phyloP scores from a whole-genome alignment of 169 alveolate species.

The Eimeria acervulina region DNA sequence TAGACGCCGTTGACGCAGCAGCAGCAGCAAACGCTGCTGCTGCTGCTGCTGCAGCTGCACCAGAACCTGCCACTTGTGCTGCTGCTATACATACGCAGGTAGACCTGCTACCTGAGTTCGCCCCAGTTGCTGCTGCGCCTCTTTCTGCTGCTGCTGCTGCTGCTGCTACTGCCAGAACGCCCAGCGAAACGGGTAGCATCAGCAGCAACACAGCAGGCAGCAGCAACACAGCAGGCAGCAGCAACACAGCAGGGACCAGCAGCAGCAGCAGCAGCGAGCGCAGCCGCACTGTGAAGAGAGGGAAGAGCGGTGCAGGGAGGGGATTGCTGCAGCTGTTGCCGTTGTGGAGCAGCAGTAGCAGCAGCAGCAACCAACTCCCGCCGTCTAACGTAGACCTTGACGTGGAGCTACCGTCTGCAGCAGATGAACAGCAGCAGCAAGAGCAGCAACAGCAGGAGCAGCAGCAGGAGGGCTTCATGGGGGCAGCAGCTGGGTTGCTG shows the following conservation, averaged over 20 bases:
- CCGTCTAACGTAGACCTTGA: slow-evolving; percentile 38
- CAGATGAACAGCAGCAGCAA: slow-evolving; percentile 31
- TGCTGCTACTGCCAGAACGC: background rate
- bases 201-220: slow-evolving; percentile 64
- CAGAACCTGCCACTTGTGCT: background rate
- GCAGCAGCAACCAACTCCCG: slow-evolving; percentile 53
- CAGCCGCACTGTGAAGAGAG: background rate
- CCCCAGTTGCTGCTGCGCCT: background rate
- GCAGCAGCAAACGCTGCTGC: background rate
- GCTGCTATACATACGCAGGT: background rate
- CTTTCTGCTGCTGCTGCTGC: slow-evolving; percentile 20
- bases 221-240: too few species aligned
- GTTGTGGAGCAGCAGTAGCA: slow-evolving; percentile 20
- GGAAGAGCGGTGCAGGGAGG: background rate
- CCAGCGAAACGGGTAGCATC: slow-evolving; percentile 20
- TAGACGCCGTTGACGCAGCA: background rate
- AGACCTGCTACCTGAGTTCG: background rate
- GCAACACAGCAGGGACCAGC: background rate
- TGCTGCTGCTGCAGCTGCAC: slow-evolving; percentile 33
- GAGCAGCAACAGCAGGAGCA: background rate
- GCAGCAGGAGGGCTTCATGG: slow-evolving; percentile 7
- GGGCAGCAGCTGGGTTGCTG: slow-evolving; percentile 44
- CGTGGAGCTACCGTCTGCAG: slow-evolving; percentile 34
- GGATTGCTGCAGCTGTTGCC: slow-evolving; percentile 60
- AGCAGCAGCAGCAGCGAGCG: slow-evolving; percentile 48